These are phyloP conservation scores for Papiliotrema nemorosa DNA, from an alignment of 1,284 basidiomycete genomes.

Conservation along the genomic window DNA sequence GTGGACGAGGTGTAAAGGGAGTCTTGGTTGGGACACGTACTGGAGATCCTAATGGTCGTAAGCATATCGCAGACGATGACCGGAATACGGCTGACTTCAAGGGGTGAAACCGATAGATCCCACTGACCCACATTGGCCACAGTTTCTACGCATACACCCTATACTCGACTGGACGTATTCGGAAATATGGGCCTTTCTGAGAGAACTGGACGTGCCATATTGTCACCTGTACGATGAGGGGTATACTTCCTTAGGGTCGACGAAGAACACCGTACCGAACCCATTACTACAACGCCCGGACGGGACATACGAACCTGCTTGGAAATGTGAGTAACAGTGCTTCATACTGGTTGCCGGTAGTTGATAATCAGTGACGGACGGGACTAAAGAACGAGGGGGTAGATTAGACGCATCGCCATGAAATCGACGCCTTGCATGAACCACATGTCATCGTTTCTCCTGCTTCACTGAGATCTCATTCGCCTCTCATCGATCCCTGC, in stretches of 20 bases:
- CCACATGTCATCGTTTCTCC: neutral
- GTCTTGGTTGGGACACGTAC: slow-evolving; percentile 85
- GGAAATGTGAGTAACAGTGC: slow-evolving; percentile 27
- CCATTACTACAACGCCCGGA: slow-evolving; percentile 59
- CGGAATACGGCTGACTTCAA: slow-evolving; percentile 13
- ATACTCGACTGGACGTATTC: slow-evolving; percentile 92
- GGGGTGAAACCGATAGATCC: slow-evolving; percentile 67
- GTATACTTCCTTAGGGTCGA: slow-evolving; percentile 96
- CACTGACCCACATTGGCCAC: slow-evolving; percentile 85
- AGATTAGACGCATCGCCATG: slow-evolving; percentile 4
- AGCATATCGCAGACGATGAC: slow-evolving; percentile 26
- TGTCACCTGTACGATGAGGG: slow-evolving; percentile 89
- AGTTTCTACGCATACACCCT: slow-evolving; percentile 87
- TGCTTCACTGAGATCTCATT: neutral
- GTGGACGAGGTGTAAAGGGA: slow-evolving; percentile 57
- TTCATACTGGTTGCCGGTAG: neutral
- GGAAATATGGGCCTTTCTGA: slow-evolving; percentile 85
- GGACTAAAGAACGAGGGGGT: slow-evolving; percentile 64
- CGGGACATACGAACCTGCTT: slow-evolving; percentile 36
- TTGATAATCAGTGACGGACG: slow-evolving; percentile 56
- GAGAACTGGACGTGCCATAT: slow-evolving; percentile 72
- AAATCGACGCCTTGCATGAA: neutral
- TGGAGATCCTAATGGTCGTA: slow-evolving; percentile 89
- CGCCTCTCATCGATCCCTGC: no score
- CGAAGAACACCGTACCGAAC: slow-evolving; percentile 89